Percentiles rank a stretch among this genome's conserved stretches.
These are phyloP conservation scores for Narthecium ossifragum DNA, from an alignment of 106 monocot species.

Conservation along the genomic window DNA sequence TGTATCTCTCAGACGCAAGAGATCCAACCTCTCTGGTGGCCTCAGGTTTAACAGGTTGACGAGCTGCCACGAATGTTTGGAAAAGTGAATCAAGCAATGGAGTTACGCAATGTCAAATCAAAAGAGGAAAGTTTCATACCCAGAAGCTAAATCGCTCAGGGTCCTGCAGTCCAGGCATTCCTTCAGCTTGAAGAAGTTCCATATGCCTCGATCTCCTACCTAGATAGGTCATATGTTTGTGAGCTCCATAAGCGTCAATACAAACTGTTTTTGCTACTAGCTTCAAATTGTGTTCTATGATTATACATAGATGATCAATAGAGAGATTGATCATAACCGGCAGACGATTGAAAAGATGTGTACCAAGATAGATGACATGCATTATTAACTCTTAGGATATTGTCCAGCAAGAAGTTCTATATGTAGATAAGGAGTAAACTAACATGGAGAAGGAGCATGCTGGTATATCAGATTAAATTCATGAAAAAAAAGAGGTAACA, in stretches of 20 bases:
- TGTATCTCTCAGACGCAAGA: slow-evolving; percentile 66
- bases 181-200: slow-evolving; percentile 44
- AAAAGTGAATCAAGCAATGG: background rate
- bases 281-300: background rate
- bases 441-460: background rate
- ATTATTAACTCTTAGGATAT: background rate
- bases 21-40: slow-evolving; percentile 53
- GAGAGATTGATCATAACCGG: background rate
- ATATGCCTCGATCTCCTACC: slow-evolving; percentile 55
- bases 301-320: background rate
- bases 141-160: slow-evolving; percentile 87
- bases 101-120: background rate
- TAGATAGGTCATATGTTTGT: slow-evolving; percentile 14
- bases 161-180: slow-evolving; percentile 67
- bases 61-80: slow-evolving; percentile 37
- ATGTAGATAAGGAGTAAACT: background rate
- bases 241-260: background rate
- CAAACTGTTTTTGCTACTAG: background rate
- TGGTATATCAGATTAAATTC: background rate
- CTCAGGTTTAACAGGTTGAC: slow-evolving; percentile 54
- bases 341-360: background rate
- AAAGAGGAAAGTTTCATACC: slow-evolving; percentile 32
- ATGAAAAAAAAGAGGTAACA: background rate
- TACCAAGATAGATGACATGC: background rate
- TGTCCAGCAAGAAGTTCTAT: background rate